phyloP scores from a whole-genome alignment of 2,329 filamentous ascomycete species.

The Botrytis galanthina region DNA sequence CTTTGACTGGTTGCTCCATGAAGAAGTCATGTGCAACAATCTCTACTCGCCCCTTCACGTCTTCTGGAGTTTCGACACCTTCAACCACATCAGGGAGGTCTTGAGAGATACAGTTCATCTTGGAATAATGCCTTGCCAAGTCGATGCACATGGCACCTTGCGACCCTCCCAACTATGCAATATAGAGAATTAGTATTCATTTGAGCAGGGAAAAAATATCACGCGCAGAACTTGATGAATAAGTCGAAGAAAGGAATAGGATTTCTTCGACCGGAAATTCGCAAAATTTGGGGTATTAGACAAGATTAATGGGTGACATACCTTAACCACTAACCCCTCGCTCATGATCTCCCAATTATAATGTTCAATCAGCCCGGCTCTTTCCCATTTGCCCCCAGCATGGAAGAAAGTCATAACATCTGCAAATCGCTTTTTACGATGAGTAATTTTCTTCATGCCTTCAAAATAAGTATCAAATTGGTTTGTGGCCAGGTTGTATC shows the following conservation, averaged over 20 bases:
- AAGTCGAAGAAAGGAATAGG: constrained; percentile 40
- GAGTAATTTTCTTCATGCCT: too few relatives aligned
- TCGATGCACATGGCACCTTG: constrained; percentile 3
- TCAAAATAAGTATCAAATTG: too few relatives aligned
- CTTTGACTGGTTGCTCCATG: constrained; percentile 36
- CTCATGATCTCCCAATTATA: too few relatives aligned
- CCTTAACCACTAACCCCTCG: too few relatives aligned
- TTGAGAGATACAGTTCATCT: constrained; percentile 9
- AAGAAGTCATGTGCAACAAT: constrained; percentile 36
- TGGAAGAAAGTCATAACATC: too few relatives aligned
- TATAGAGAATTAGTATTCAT: background rate
- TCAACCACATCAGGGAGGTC: background rate
- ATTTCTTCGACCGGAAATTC: too few relatives aligned
- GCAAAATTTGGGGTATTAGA: too few relatives aligned
- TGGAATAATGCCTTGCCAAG: background rate
- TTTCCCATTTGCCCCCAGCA: too few relatives aligned
- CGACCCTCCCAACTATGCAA: background rate
- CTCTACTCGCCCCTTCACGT: constrained; percentile 1
- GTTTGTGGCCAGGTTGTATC: too few relatives aligned
- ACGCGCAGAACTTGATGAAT: background rate
- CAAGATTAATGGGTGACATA: too few relatives aligned
- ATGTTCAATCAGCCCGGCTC: too few relatives aligned
- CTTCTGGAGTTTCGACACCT: background rate
- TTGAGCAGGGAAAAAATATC: background rate
- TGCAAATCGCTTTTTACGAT: too few relatives aligned